phyloP scores from a whole-genome alignment of 805 yeast species.

The Wickerhamiella nectarea region DNA sequence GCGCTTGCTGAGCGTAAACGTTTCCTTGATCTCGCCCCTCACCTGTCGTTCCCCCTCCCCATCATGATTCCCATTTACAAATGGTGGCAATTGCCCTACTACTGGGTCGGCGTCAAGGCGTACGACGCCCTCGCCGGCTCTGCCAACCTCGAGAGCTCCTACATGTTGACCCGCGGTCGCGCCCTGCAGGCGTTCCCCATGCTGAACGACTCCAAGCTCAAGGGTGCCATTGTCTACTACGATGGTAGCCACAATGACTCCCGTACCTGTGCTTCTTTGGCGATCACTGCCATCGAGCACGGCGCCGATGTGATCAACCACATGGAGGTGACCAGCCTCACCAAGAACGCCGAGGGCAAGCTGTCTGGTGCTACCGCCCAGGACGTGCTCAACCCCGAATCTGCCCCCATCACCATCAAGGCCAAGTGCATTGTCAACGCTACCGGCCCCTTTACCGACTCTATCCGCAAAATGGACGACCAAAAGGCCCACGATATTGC shows the following conservation, averaged over 20 bases:
- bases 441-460: slow-evolving; percentile 87
- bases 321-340: slow-evolving; percentile 61
- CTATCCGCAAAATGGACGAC: slow-evolving; percentile 73
- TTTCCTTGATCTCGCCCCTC: slow-evolving; percentile 84
- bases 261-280: slow-evolving; percentile 75
- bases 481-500: slow-evolving; percentile 51
- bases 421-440: slow-evolving; percentile 78
- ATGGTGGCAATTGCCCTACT: slow-evolving; percentile 93
- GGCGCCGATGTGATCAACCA: slow-evolving; percentile 89
- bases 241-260: slow-evolving; percentile 93
- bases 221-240: slow-evolving; percentile 86
- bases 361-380: slow-evolving; percentile 65
- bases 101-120: slow-evolving; percentile 78
- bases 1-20: slow-evolving; percentile 79
- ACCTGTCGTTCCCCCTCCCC: slow-evolving; percentile 71
- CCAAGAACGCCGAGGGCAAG: slow-evolving; percentile 47
- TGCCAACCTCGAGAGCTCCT: slow-evolving; percentile 69
- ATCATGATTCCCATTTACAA: slow-evolving; percentile 92
- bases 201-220: slow-evolving; percentile 63
- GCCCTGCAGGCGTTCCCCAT: slow-evolving; percentile 73
- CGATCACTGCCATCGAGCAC: slow-evolving; percentile 67
- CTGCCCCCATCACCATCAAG: slow-evolving; percentile 43
- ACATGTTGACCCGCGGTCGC: slow-evolving; percentile 49
- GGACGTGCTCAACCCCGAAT: slow-evolving; percentile 45
- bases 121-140: slow-evolving; percentile 87